Base-by-base conservation (phyloP, 179 eudicot genomes). In the Spinacia oleracea region DNA sequence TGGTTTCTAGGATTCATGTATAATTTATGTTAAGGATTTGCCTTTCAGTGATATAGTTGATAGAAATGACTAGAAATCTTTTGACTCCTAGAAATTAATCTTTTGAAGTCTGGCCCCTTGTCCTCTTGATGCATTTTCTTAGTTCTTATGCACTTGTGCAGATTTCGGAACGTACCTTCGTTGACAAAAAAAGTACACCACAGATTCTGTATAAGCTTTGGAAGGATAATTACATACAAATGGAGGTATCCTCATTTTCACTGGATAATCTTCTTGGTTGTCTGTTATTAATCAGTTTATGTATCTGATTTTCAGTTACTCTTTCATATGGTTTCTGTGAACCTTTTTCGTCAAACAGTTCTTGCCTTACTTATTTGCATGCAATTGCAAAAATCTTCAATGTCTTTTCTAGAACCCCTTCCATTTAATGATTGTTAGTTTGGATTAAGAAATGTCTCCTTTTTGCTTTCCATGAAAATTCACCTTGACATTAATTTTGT, bases 171-270 rank as follows among this genome's bases (percentile, higher is more conserved):
- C 72, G 83, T 42, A 86, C 89, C 74, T 90, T 96, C 80, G 89
- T 92, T 79, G 98, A 94, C 29, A 92, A 92, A 92, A 93, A 91
- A 86, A 94, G 80, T 56, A 82, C 97, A 25, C 76, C 87, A 77
- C 80, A 75, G 85, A 88, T 86, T 80, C 84, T 96, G 67, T 88
- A 77, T 72, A 85, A 76, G 86, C 88, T 93, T 35, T 96, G 99
- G 99, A 87, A 89, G 79, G 99, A 94, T 81, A 88, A 88, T 72
- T 91, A 77, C 78, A 73, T 96, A 83, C 86, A 90, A 55, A 88
- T 94, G 97, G 93, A 96, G 99, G 97, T 94, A 89, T 42, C 79
- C 20, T 40, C 51, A 9, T 2, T 67, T 72, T 63, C 79, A 16
- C 65, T 27, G 31, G 51, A 63, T 83, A 31, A 29, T 68, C 56